Conservation (phyloP, 768 basidiomycete genomes). For the Exidia glandulosa region DNA sequence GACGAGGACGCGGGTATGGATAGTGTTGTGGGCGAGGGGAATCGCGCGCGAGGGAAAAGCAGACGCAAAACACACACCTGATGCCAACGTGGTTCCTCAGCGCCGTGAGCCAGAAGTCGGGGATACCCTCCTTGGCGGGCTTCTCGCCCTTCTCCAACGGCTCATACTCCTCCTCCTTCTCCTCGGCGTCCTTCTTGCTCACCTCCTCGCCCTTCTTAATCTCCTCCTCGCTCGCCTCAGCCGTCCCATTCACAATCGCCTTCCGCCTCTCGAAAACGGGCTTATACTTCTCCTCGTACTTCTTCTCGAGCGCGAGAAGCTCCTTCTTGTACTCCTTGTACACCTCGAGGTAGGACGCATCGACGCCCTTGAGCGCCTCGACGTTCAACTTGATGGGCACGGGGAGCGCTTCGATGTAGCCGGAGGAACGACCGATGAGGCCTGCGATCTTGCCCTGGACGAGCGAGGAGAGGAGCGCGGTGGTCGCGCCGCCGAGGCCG, state of each 20-base stretch:
- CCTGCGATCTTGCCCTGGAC: constrained; percentile 80
- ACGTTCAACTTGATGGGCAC: constrained; percentile 70
- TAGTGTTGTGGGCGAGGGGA: too few species aligned
- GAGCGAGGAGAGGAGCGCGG: constrained; percentile 64
- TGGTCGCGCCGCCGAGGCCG: too few species aligned
- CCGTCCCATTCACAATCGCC: constrained; percentile 71
- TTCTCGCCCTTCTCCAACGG: constrained; percentile 7
- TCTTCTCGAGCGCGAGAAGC: constrained; percentile 91
- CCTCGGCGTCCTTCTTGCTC: constrained; percentile 61
- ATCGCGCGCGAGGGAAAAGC: too few species aligned
- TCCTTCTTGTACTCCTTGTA: constrained; percentile 93
- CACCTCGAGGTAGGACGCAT: constrained; percentile 81
- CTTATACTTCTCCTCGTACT: constrained; percentile 31
- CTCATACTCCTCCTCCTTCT: constrained; percentile 33
- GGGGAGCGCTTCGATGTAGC: constrained; percentile 87
- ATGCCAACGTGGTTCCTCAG: constrained; percentile 84
- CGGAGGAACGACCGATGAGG: constrained; percentile 84
- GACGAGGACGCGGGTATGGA: too few species aligned
- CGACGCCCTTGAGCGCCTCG: constrained; percentile 89
- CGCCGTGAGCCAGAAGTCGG: constrained; percentile 97
- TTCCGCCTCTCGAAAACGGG: constrained; percentile 82
- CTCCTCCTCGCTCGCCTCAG: constrained; percentile 67
- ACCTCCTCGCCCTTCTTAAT: constrained; percentile 68
- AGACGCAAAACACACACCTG: too few species aligned
- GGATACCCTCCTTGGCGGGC: constrained; percentile 44